Evolutionary conservation across 257 asterid species (phyloP).

Genomic region (Salvia rosmarinus): DNA sequence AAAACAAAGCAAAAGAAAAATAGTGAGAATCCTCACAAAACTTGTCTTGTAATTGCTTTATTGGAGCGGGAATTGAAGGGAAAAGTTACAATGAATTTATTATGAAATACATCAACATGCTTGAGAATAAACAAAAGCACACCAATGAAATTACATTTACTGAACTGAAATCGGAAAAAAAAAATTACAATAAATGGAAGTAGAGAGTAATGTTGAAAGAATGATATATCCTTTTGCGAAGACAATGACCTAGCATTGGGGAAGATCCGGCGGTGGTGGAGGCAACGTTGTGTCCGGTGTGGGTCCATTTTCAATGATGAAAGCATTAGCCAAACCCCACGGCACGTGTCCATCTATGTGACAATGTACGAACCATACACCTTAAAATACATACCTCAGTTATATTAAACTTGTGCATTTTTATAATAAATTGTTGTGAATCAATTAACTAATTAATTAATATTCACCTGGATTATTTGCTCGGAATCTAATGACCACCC

Average conservation of each 20-base stretch:
- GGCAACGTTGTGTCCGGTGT: constrained; percentile 56
- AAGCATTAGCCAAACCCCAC: constrained; percentile 66
- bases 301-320: constrained; percentile 69
- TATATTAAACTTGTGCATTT: no score
- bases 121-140: not conserved
- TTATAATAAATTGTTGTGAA: no score
- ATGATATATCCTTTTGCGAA: not conserved
- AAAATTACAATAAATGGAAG: not conserved
- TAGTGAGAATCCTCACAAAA: no score
- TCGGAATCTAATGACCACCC: constrained; percentile 60
- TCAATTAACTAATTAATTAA: no score
- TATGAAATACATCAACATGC: not conserved
- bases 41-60: not conserved
- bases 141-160: not conserved
- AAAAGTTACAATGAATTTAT: not conserved
- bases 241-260: constrained; percentile 45
- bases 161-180: not conserved
- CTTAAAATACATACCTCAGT: constrained; percentile 24
- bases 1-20: no score
- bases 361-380: constrained; percentile 75
- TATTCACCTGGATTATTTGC: constrained; percentile 62
- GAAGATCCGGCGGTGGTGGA: constrained; percentile 74
- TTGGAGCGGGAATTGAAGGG: not conserved
- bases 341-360: constrained; percentile 76
- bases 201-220: not conserved